Evolutionary conservation across 257 asterid genomes (phyloP).

Genomic region (Apocynum venetum): DNA sequence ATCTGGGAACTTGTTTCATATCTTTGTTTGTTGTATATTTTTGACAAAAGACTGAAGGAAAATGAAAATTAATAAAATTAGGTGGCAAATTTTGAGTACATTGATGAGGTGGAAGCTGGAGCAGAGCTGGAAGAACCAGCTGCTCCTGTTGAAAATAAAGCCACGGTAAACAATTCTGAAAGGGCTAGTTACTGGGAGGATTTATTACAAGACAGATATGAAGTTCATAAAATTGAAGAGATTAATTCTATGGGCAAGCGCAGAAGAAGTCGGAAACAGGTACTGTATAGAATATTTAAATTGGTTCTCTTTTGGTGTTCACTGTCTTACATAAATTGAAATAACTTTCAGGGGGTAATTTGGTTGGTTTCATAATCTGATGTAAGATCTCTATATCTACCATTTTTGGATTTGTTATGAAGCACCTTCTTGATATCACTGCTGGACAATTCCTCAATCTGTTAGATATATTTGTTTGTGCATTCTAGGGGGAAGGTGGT

Average conservation of each 20-base stretch:
- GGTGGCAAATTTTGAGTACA: constrained; percentile 96
- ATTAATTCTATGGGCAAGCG: constrained; percentile 93
- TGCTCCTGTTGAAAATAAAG: constrained; percentile 49
- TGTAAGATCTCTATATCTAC: neutral
- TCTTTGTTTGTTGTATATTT: neutral
- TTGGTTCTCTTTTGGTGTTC: neutral
- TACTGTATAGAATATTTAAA: constrained; percentile 13
- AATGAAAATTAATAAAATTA: constrained; percentile 26
- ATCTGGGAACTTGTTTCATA: neutral
- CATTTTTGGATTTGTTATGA: neutral
- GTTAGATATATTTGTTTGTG: too few species aligned
- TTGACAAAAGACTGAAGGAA: constrained; percentile 3
- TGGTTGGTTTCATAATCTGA: neutral
- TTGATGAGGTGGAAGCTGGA: constrained; percentile 68
- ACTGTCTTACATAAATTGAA: neutral
- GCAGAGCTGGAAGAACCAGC: constrained; percentile 70
- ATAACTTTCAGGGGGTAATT: neutral
- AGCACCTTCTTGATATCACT: neutral
- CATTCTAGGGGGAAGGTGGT: too few species aligned
- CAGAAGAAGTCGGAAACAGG: constrained; percentile 94
- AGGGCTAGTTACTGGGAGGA: constrained; percentile 88
- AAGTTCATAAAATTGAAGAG: constrained; percentile 83
- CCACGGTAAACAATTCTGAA: constrained; percentile 62
- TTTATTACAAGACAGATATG: constrained; percentile 73
- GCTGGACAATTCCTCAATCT: neutral